Evolutionary conservation across 495 filamentous ascomycete genomes (phyloP).

Genomic region (Aspergillus leporis): DNA sequence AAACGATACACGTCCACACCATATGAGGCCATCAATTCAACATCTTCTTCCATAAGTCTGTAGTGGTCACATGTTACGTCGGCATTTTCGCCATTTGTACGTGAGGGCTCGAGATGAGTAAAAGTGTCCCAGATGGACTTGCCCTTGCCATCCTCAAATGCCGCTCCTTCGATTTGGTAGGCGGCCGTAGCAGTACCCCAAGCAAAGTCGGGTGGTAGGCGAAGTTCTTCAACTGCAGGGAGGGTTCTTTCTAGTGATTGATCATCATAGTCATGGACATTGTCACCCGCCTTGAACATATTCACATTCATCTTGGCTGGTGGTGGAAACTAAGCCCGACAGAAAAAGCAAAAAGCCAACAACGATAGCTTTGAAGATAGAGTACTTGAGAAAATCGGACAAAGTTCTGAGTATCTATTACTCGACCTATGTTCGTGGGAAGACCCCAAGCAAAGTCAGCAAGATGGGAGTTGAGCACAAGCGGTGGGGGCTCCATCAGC

Average conservation of each 20-base stretch:
- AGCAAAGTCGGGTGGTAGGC: conserved; percentile 64
- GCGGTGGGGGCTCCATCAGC: too few relatives aligned
- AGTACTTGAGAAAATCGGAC: too few relatives aligned
- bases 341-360: too few relatives aligned
- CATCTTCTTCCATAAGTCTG: conserved; percentile 64
- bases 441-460: too few relatives aligned
- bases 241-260: background rate
- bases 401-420: too few relatives aligned
- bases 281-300: conserved; percentile 10
- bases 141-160: conserved; percentile 60
- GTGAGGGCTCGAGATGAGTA: conserved; percentile 63
- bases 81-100: conserved; percentile 54
- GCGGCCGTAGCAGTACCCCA: conserved; percentile 78
- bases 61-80: conserved; percentile 71
- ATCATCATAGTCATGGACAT: too few relatives aligned
- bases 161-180: conserved; percentile 72
- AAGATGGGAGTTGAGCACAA: too few relatives aligned
- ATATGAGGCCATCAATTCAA: conserved; percentile 60
- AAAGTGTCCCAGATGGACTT: conserved; percentile 74
- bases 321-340: too few relatives aligned
- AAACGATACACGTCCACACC: conserved; percentile 66
- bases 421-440: too few relatives aligned
- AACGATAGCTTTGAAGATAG: too few relatives aligned
- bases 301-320: conserved; percentile 4
- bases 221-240: background rate